These are phyloP conservation scores for Boletus subparvulus DNA, from an alignment of 768 basidiomycete genomes.

Conservation along the genomic window DNA sequence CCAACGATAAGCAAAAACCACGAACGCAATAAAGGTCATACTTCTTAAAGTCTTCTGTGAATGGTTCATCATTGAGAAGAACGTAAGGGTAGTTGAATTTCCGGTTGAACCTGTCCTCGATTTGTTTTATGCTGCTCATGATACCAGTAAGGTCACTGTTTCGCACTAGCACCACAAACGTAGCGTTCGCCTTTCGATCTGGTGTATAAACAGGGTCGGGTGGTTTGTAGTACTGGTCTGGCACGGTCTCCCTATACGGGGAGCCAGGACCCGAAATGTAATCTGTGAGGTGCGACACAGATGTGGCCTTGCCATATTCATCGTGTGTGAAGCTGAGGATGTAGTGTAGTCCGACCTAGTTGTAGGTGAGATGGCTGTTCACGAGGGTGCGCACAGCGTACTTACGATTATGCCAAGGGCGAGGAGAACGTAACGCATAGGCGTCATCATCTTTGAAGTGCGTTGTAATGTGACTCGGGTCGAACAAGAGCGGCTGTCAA, in stretches of 20 bases:
- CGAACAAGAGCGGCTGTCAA: neutral
- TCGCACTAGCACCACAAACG: constrained; percentile 76
- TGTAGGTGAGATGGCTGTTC: constrained; percentile 9
- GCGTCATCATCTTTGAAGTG: constrained; percentile 50
- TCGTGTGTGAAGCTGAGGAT: constrained; percentile 44
- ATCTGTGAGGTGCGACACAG: constrained; percentile 33
- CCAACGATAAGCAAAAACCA: constrained; percentile 5
- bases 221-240: constrained; percentile 55
- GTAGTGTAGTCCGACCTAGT: constrained; percentile 41
- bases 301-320: constrained; percentile 42
- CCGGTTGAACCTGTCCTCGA: constrained; percentile 88
- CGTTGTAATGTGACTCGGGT: neutral
- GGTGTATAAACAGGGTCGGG: constrained; percentile 36
- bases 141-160: constrained; percentile 63
- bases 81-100: constrained; percentile 82
- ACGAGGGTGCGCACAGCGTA: neutral
- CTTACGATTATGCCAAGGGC: constrained; percentile 48
- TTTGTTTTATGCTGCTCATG: constrained; percentile 62
- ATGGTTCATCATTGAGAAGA: constrained; percentile 84
- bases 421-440: constrained; percentile 57
- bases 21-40: constrained; percentile 26
- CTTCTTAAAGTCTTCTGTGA: constrained; percentile 73
- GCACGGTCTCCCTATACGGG: constrained; percentile 58
- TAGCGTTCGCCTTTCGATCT: constrained; percentile 75
- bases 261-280: constrained; percentile 32